A percentile compares a stretch with the other conserved stretches of the same genome.
Conservation (phyloP, 345 rosid genomes). For the Moringa oleifera region DNA sequence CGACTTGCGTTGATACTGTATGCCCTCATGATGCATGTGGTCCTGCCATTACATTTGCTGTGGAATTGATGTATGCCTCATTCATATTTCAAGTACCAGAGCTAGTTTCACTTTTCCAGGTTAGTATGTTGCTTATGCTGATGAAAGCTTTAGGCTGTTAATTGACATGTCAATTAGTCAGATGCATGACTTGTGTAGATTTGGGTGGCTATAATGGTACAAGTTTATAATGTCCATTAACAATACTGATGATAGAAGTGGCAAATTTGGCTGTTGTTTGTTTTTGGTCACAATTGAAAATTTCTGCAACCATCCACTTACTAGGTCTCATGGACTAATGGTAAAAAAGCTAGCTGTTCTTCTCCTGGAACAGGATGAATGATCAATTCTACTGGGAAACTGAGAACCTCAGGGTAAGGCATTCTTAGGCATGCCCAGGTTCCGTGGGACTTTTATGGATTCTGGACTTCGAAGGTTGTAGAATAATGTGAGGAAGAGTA, state of each 20-base stretch:
- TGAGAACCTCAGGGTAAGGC: too few species aligned
- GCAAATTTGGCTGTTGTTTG: not conserved
- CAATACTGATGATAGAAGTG: not conserved
- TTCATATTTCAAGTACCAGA: conserved; percentile 66
- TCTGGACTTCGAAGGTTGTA: not conserved
- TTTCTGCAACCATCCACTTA: too few species aligned
- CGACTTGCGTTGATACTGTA: conserved; percentile 62
- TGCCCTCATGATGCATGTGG: conserved; percentile 85
- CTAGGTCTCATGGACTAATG: too few species aligned
- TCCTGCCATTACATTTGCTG: conserved; percentile 74
- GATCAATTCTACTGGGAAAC: too few species aligned
- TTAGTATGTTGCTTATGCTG: conserved; percentile 16
- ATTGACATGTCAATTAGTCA: too few species aligned
- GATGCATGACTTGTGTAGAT: not conserved
- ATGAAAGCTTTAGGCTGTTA: not conserved
- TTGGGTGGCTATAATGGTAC: not conserved
- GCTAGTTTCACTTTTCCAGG: conserved; percentile 83
- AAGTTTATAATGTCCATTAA: too few species aligned
- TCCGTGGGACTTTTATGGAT: not conserved
- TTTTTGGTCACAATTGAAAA: too few species aligned
- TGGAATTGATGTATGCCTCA: conserved; percentile 87
- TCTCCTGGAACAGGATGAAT: too few species aligned
- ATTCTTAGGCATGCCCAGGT: not conserved
- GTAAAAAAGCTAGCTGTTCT: too few species aligned
- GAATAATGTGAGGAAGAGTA: not conserved